phyloP scores from a whole-genome alignment of 2,329 filamentous ascomycete genomes.

The Helminthosporium solani region DNA sequence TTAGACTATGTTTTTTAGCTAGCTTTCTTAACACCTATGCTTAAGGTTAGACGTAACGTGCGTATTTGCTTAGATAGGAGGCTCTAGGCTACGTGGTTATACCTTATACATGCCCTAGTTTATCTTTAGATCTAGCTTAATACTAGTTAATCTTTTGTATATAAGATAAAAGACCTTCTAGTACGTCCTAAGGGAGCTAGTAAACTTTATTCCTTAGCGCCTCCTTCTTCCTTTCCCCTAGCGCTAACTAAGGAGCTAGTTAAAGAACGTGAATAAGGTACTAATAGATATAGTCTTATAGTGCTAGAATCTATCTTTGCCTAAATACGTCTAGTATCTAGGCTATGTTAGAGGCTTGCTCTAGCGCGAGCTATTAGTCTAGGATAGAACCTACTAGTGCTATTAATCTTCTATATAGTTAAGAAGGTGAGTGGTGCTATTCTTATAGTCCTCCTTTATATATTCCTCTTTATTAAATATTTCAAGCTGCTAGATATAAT shows the following conservation, averaged over 20 bases:
- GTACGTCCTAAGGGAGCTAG: constrained; percentile 17
- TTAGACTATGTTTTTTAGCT: constrained; percentile 13
- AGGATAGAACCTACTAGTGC: constrained; percentile 16
- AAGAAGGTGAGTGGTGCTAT: constrained; percentile 18
- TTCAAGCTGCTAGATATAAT: constrained; percentile 18
- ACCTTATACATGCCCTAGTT: constrained; percentile 15
- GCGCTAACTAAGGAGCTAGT: constrained; percentile 14
- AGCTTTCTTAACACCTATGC: constrained; percentile 11
- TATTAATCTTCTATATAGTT: constrained; percentile 20
- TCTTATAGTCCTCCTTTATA: constrained; percentile 19
- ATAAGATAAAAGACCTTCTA: constrained; percentile 18
- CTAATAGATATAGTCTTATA: constrained; percentile 10
- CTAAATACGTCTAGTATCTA: constrained; percentile 16
- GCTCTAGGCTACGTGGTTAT: too few relatives aligned
- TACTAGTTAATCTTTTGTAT: constrained; percentile 16
- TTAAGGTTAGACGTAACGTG: constrained; percentile 8
- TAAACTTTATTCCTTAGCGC: constrained; percentile 13
- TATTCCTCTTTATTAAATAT: constrained; percentile 17
- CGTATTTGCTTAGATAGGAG: neutral
- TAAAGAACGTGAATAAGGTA: constrained; percentile 17
- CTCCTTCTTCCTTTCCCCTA: constrained; percentile 11
- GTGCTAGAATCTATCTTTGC: constrained; percentile 6
- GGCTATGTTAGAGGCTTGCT: constrained; percentile 9
- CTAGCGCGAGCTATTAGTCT: constrained; percentile 5
- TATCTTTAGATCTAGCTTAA: constrained; percentile 14